A percentile compares a stretch with the other conserved stretches of the same genome.
Evolutionary conservation across 2,329 filamentous ascomycete species (phyloP).

Genomic region (Aspergillus sp.): DNA sequence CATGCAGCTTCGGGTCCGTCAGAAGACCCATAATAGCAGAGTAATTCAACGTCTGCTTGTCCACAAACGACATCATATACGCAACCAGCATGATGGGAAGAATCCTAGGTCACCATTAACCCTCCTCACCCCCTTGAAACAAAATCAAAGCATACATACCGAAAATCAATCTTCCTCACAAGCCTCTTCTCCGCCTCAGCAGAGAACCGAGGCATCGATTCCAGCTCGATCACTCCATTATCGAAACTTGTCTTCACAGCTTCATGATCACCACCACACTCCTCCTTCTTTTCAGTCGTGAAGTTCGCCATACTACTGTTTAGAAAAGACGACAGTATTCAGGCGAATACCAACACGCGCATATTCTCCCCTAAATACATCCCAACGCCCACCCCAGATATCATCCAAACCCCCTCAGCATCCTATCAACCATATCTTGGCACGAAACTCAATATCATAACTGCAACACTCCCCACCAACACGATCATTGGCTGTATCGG

Average conservation of each 20-base stretch:
- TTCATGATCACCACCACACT: not conserved
- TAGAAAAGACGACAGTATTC: not conserved
- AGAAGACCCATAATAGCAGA: constrained; percentile 34
- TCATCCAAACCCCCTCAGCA: not conserved
- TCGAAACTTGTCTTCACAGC: constrained; percentile 11
- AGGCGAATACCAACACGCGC: not conserved
- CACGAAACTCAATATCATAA: not conserved
- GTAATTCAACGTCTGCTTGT: constrained; percentile 40
- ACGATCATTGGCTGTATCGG: constrained; percentile 25
- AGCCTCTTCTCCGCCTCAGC: constrained; percentile 22
- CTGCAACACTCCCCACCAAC: not conserved
- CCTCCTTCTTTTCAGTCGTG: not conserved
- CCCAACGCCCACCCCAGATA: not conserved
- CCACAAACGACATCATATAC: constrained; percentile 37
- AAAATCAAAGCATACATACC: constrained; percentile 4
- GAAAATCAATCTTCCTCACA: constrained; percentile 27
- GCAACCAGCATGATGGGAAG: constrained; percentile 31
- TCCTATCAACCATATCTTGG: not conserved
- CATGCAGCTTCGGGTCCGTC: constrained; percentile 21
- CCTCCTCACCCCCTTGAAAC: no score
- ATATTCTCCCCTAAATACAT: not conserved
- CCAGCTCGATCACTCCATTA: constrained; percentile 16
- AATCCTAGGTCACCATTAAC: constrained; percentile 13
- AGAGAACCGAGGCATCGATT: constrained; percentile 19
- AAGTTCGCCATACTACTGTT: not conserved